phyloP scores from a whole-genome alignment of 768 basidiomycete species.

The Mycena haematopus region DNA sequence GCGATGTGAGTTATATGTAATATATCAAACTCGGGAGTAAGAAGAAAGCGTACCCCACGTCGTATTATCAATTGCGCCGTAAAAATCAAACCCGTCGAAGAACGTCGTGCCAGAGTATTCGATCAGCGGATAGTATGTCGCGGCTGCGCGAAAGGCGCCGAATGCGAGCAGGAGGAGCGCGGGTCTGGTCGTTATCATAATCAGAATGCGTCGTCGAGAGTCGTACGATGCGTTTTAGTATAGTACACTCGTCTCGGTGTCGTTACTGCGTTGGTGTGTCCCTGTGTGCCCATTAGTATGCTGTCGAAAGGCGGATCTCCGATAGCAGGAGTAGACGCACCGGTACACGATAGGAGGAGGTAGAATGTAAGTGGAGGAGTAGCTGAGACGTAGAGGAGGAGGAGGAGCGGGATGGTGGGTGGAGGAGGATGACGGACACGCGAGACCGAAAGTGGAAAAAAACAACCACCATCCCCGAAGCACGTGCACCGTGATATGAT shows the following conservation, averaged over 20 bases:
- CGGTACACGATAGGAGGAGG: background rate
- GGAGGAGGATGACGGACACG: constrained; percentile 11
- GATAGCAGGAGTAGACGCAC: background rate
- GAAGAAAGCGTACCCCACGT: constrained; percentile 25
- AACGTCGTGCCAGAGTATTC: constrained; percentile 25
- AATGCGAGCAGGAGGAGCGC: background rate
- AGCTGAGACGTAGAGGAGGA: background rate
- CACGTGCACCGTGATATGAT: constrained; percentile 7
- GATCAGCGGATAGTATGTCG: constrained; percentile 24
- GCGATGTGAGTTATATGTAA: background rate
- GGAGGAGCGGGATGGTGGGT: background rate
- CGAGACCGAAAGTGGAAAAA: constrained; percentile 1
- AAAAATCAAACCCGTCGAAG: constrained; percentile 29
- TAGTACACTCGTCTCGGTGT: background rate
- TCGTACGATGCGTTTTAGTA: background rate
- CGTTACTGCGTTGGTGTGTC: background rate
- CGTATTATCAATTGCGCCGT: constrained; percentile 29
- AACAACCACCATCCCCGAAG: constrained; percentile 2
- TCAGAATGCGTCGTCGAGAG: background rate
- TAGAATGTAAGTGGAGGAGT: background rate
- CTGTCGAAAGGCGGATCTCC: background rate
- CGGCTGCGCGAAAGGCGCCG: background rate
- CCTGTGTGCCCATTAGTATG: background rate
- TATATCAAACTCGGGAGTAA: background rate
- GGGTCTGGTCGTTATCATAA: constrained; percentile 2